Evolutionary conservation across 1,284 basidiomycete species (phyloP).

Genomic region (Ganoderma lingzhi): DNA sequence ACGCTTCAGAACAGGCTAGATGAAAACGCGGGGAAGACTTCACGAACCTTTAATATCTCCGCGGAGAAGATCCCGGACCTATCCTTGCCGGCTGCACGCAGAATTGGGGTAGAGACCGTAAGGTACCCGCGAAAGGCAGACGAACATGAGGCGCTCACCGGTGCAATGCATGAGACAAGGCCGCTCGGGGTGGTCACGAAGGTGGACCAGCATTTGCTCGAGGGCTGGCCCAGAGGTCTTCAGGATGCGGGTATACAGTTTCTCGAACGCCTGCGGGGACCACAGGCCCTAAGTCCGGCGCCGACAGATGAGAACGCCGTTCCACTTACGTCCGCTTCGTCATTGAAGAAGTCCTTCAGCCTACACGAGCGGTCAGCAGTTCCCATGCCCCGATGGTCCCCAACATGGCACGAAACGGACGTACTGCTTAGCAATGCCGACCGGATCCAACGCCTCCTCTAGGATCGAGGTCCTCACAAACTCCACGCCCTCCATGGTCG

Average conservation of each 20-base stretch:
- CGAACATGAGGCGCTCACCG: slow-evolving; percentile 20
- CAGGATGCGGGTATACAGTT: slow-evolving; percentile 46
- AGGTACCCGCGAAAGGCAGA: neutral
- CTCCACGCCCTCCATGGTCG: slow-evolving; percentile 43
- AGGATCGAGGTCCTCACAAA: slow-evolving; percentile 42
- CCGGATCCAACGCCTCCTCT: slow-evolving; percentile 43
- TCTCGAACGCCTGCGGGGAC: slow-evolving; percentile 44
- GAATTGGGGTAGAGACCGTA: neutral
- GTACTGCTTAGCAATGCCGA: slow-evolving; percentile 34
- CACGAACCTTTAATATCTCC: slow-evolving; percentile 43
- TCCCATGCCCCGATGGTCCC: slow-evolving; percentile 36
- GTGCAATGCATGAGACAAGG: slow-evolving; percentile 55
- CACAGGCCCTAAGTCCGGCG: neutral
- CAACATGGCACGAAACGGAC: neutral
- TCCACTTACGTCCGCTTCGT: slow-evolving; percentile 41
- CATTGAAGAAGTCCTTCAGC: slow-evolving; percentile 38
- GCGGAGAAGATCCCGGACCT: slow-evolving; percentile 51
- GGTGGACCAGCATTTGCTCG: slow-evolving; percentile 46
- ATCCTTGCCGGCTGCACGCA: slow-evolving; percentile 52
- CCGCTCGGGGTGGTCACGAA: slow-evolving; percentile 48
- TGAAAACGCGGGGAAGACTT: slow-evolving; percentile 4
- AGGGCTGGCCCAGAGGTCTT: slow-evolving; percentile 43
- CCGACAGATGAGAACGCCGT: neutral
- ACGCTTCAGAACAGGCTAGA: neutral
- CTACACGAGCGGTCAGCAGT: slow-evolving; percentile 31